Evolutionary conservation across 2,329 filamentous ascomycete genomes (phyloP).

Genomic region (Aschersonia sp.): DNA sequence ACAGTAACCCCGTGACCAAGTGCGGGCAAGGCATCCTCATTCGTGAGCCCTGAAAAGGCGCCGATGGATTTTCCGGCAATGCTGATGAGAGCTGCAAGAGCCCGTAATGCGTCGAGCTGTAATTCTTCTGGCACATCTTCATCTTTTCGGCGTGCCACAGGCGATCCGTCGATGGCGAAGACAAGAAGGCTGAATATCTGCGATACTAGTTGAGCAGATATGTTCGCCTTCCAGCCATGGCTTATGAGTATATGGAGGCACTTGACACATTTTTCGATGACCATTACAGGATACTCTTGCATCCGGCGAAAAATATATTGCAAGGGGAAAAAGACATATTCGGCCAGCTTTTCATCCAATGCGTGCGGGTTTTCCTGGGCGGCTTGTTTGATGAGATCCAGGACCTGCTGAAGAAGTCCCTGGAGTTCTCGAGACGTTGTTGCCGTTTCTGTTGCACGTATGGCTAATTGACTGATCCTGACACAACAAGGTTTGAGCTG

Average conservation of each 20-base stretch:
- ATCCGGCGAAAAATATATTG: constrained; percentile 73
- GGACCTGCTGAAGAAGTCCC: constrained; percentile 28
- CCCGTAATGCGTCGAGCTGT: constrained; percentile 52
- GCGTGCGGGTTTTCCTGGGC: constrained; percentile 26
- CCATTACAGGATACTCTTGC: constrained; percentile 52
- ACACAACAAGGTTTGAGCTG: constrained; percentile 51
- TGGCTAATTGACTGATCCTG: constrained; percentile 41
- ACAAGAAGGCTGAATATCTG: constrained; percentile 78
- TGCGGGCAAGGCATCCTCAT: constrained; percentile 53
- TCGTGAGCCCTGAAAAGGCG: constrained; percentile 33
- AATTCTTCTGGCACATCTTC: constrained; percentile 55
- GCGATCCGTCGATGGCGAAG: constrained; percentile 62
- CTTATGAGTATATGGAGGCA: constrained; percentile 61
- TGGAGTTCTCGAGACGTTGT: constrained; percentile 28
- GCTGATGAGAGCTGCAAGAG: constrained; percentile 51
- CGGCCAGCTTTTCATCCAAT: constrained; percentile 70
- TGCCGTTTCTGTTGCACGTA: constrained; percentile 29
- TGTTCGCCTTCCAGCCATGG: constrained; percentile 62
- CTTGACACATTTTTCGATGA: constrained; percentile 63
- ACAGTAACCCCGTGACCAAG: constrained; percentile 73
- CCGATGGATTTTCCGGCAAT: constrained; percentile 37
- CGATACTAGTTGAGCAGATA: constrained; percentile 59
- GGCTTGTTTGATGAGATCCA: constrained; percentile 30
- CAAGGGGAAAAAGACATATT: constrained; percentile 90
- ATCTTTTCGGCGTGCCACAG: constrained; percentile 30